Evolutionary conservation across 805 yeast genomes (phyloP).

Genomic region (Wickerhamomyces xylosicus): DNA sequence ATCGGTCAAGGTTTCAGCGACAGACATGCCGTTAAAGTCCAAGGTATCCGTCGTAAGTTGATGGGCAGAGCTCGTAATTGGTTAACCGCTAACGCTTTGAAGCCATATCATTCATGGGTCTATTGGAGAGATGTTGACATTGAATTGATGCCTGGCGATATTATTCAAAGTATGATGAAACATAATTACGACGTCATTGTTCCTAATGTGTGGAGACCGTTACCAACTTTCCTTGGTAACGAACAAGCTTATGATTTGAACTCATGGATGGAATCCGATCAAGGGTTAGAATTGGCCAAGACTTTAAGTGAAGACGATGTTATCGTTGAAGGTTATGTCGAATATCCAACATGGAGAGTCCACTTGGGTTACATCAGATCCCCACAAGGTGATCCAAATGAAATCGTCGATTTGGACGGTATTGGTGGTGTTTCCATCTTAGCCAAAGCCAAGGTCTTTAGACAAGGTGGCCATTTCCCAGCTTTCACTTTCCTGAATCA

Average conservation of each 20-base stretch:
- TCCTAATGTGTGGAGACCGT: constrained; percentile 95
- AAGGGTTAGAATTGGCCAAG: constrained; percentile 58
- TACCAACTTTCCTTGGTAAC: constrained; percentile 82
- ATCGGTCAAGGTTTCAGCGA: constrained; percentile 82
- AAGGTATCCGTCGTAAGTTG: constrained; percentile 71
- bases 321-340: constrained; percentile 82
- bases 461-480: constrained; percentile 77
- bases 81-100: constrained; percentile 62
- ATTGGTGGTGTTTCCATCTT: constrained; percentile 82
- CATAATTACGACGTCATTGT: constrained; percentile 60
- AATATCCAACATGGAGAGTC: constrained; percentile 78
- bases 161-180: constrained; percentile 65
- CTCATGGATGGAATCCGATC: constrained; percentile 88
- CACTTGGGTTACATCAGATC: constrained; percentile 69
- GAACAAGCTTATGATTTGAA: constrained; percentile 95
- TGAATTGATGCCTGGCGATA: constrained; percentile 71
- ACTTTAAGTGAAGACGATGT: constrained; percentile 70
- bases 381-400: constrained; percentile 46
- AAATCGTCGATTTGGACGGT: constrained; percentile 68
- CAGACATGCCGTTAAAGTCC: constrained; percentile 77
- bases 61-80: constrained; percentile 87
- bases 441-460: constrained; percentile 62
- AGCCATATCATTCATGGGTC: constrained; percentile 85
- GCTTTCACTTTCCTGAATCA: constrained; percentile 78
- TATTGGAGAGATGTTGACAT: constrained; percentile 87